Evolutionary conservation across 768 basidiomycete species (phyloP).

Genomic region (Leccinum uliginosum): DNA sequence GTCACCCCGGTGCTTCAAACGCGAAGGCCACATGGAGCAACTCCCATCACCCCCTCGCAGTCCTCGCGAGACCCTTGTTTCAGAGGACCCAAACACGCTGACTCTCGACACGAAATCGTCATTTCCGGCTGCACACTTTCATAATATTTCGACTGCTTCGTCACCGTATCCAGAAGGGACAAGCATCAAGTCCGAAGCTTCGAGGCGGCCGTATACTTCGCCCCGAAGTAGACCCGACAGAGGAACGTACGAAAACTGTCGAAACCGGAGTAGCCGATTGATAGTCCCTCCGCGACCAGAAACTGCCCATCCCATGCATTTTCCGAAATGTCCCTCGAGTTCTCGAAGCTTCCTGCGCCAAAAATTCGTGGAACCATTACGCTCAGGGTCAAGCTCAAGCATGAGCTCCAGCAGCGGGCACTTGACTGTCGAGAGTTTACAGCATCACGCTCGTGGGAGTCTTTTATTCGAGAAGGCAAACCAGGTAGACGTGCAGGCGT

Average conservation of each 20-base stretch:
- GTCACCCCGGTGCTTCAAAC: constrained; percentile 46
- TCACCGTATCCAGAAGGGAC: constrained; percentile 28
- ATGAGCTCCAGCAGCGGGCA: constrained; percentile 55
- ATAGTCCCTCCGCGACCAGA: constrained; percentile 22
- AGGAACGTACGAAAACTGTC: constrained; percentile 8
- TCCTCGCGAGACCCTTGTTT: constrained; percentile 10
- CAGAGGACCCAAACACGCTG: constrained; percentile 8
- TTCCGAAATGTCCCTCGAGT: constrained; percentile 7
- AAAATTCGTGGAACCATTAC: constrained; percentile 23
- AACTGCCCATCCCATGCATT: constrained; percentile 23
- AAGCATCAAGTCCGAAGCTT: constrained; percentile 28
- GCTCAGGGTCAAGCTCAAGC: constrained; percentile 30
- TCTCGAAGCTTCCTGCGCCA: constrained; percentile 19
- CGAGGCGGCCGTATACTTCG: constrained; percentile 66
- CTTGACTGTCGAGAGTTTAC: constrained; percentile 15
- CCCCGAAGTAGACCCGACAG: constrained; percentile 43
- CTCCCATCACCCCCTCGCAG: constrained; percentile 41
- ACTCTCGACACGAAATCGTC: constrained; percentile 1
- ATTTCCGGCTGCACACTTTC: constrained; percentile 16
- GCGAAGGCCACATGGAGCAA: constrained; percentile 26
- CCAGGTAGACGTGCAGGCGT: constrained; percentile 49
- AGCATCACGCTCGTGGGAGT: constrained; percentile 12
- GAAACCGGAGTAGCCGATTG: constrained; percentile 15
- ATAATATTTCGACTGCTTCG: constrained; percentile 29
- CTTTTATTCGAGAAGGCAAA: constrained; percentile 27